These are phyloP conservation scores for Plasmodium reichenowi DNA, from an alignment of 169 alveolate genomes.

Conservation along the genomic window DNA sequence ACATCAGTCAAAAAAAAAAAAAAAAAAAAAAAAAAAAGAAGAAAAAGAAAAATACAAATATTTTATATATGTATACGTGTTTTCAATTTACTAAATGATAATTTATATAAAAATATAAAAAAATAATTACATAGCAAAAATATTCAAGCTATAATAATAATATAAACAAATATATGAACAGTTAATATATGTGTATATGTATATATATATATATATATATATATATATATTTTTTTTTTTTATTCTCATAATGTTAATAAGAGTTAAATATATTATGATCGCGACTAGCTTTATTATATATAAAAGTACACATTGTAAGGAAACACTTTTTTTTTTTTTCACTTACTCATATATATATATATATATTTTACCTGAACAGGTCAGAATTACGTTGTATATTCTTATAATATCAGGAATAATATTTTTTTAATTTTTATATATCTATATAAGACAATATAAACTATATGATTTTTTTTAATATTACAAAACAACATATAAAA, in stretches of 20 bases:
- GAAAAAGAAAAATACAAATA: background rate
- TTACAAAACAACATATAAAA: too few species aligned
- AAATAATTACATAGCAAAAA: too few species aligned
- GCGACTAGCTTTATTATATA: slow-evolving; percentile 15
- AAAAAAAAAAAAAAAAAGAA: slow-evolving; percentile 11
- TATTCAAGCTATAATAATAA: too few species aligned
- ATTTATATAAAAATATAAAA: too few species aligned
- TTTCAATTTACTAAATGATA: too few species aligned
- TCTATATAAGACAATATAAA: too few species aligned
- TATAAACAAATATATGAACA: too few species aligned
- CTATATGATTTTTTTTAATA: too few species aligned
- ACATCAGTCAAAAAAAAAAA: slow-evolving; percentile 24
- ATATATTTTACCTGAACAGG: slow-evolving; percentile 3
- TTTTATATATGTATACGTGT: too few species aligned
- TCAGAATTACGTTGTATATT: background rate
- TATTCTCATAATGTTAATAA: slow-evolving; percentile 3
- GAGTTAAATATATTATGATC: slow-evolving; percentile 20
- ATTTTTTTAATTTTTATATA: too few species aligned
- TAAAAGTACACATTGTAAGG: slow-evolving; percentile 11
- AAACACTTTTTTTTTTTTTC: slow-evolving; percentile 18
- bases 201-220: slow-evolving; percentile 13
- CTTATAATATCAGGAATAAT: too few species aligned
- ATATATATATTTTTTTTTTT: slow-evolving; percentile 2
- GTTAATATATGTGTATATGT: background rate
- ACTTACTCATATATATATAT: background rate